phyloP scores from a whole-genome alignment of 2,329 filamentous ascomycete species.

The Fragosphaeria purpurea region DNA sequence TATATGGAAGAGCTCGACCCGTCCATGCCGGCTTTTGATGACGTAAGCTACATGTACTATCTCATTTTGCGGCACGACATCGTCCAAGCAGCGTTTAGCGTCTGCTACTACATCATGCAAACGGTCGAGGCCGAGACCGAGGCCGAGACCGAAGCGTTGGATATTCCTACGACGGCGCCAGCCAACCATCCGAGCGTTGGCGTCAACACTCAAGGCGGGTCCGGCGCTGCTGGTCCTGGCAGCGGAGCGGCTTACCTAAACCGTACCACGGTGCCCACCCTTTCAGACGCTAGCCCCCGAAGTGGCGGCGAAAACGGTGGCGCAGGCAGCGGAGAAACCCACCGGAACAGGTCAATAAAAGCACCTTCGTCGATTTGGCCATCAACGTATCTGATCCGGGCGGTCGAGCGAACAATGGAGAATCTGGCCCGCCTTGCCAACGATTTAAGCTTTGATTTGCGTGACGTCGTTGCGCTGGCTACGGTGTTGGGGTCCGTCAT shows the following conservation, averaged over 20 bases:
- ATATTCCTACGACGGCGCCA: neutral
- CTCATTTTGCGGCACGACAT: constrained; percentile 44
- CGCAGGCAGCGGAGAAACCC: neutral
- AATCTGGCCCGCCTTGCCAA: constrained; percentile 12
- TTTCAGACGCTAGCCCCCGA: neutral
- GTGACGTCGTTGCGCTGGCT: constrained; percentile 15
- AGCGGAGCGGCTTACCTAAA: no score
- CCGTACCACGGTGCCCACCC: neutral
- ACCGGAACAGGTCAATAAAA: neutral
- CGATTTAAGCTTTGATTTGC: constrained; percentile 15
- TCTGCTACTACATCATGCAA: constrained; percentile 44
- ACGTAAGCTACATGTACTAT: constrained; percentile 42
- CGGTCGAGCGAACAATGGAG: constrained; percentile 15
- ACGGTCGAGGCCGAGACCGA: constrained; percentile 14
- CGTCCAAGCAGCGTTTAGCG: constrained; percentile 42
- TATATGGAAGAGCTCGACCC: constrained; percentile 46
- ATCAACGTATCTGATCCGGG: constrained; percentile 13
- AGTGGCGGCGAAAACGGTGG: neutral
- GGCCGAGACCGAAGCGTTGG: neutral
- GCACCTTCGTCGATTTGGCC: constrained; percentile 12
- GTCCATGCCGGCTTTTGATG: constrained; percentile 32
- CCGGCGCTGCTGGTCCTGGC: no score
- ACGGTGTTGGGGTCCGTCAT: constrained; percentile 15
- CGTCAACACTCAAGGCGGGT: no score
- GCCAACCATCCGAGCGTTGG: neutral